Base-by-base conservation (phyloP, 2,329 filamentous ascomycete genomes). In the Bertia moriformis region DNA sequence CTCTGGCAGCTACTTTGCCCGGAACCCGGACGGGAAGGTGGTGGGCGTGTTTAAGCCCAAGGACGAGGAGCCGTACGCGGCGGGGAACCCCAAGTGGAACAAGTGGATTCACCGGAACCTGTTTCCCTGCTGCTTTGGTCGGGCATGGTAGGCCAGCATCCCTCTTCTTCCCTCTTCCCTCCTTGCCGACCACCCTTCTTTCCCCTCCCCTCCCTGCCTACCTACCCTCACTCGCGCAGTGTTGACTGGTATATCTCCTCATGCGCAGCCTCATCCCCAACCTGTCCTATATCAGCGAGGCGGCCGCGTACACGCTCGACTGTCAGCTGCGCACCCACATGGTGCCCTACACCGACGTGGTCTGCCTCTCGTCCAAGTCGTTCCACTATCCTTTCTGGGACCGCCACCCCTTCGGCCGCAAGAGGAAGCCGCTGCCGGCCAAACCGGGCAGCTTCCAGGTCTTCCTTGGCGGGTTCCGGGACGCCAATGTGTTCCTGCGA, bases 331-430 rank as follows among this genome's bases (percentile, higher is more conserved):
- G 81, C 49, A 96, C 91, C 15, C 78, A 93, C 54, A 70, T 98
- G 48, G 91, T 98, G 3, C 91, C 91, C 1, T 96, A 95, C 51
- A 98, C 91, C 32, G 91, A 94, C 51, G 85, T 98, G 30, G 87
- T 96, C 22, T 83, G 82, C 53, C 67, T 98, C 19, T 93, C 89
- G 4, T 96, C 91, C 14, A 96, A 93, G 57, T 93, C 88, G 1
- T 98, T 98, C 57, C 88, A 93, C 58, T 96, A 98, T 54, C 91
- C 94, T 42, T 96, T 91, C 57, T 98, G 88, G 88, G 88, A 94
- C 52, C 77, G 89, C 15, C 75, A 88, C 51, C 86, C 79, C 50
- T 91, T 83, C 53, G 86, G 91, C 55, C 74, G 85, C 52, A 91
- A 87, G 55, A 83, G 82, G 59, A 94, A 86, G 59, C 68, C 82